Percentiles rank a stretch among this genome's conserved stretches.
These are phyloP conservation scores for Nakazawaea populi DNA, from an alignment of 805 yeast species.

Conservation along the genomic window DNA sequence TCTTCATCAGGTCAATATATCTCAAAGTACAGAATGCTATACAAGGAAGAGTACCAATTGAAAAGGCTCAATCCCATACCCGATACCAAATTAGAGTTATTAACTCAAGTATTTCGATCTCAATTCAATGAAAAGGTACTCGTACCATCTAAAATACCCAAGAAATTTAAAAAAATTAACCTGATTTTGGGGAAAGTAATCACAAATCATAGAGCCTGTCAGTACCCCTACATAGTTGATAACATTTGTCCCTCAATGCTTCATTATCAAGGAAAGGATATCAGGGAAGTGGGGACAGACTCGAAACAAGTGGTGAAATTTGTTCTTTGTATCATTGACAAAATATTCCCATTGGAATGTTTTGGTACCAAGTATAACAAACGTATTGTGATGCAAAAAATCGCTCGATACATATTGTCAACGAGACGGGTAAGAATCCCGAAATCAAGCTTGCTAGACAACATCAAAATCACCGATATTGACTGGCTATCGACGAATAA, in stretches of 20 bases:
- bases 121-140: constrained; percentile 9
- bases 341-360: constrained; percentile 41
- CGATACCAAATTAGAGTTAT: constrained; percentile 7
- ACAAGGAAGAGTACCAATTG: constrained; percentile 15
- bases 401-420: constrained; percentile 32
- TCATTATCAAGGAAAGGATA: constrained; percentile 12
- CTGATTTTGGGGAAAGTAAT: constrained; percentile 19
- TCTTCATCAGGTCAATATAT: constrained; percentile 5
- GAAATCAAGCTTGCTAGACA: constrained; percentile 25
- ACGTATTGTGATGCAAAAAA: constrained; percentile 25
- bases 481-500: constrained; percentile 44
- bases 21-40: constrained; percentile 20
- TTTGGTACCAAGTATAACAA: constrained; percentile 53
- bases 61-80: constrained; percentile 19
- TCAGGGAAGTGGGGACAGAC: constrained; percentile 27
- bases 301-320: constrained; percentile 34
- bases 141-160: constrained; percentile 13
- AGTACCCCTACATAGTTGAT: constrained; percentile 31
- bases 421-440: constrained; percentile 30
- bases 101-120: constrained; percentile 11
- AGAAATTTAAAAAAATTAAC: constrained; percentile 18
- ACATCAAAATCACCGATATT: constrained; percentile 38
- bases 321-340: constrained; percentile 34
- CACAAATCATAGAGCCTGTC: constrained; percentile 26
- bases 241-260: constrained; percentile 22